Base-by-base conservation (phyloP, 108 stramenopile genomes). In the Cyclotella baltica region DNA sequence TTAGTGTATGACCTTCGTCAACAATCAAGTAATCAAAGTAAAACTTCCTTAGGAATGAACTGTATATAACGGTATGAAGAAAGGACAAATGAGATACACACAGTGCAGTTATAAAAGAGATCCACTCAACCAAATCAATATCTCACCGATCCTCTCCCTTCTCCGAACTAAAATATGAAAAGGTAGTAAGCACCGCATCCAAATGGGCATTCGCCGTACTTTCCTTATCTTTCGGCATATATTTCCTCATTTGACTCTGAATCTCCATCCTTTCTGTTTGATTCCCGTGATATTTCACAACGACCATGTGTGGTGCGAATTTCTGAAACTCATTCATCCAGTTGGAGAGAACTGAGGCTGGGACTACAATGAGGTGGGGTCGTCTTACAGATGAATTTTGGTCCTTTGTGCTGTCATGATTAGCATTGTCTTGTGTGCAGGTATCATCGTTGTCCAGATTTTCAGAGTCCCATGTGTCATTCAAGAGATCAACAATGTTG, bases 281-380 rank as follows among this genome's bases (percentile, higher is more conserved):
- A 28, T 71, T 78, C 29, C 96, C 93, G 78, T 94, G 91, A 65
- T 90, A 96, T 55, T 85, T 88, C 28, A 68, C 23, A 27, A 78
- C 77, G 25, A 43, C 90, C 80, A 94, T 73, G 16, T 87, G 64
- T 4, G 97, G 96, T 38, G 88, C 89, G 75, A 97, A 98, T 25
- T 87, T 94, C 67, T 94, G 81, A 59, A 99, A 93, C 79, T 99
- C 98, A 66, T 88, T 77, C 67, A 94, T 90, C 98, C 98, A 99
- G 83, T 99, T 99, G 47, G 93, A 85, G 20, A 99, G 70, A 23
- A 96, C 95, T 0, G 91, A 92, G 18, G 98, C 96, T 29, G 98
- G 98, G 33, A 97, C 98, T 36, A 98, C 89, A 72, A 99, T 94
- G 18, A 99, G 77, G 77, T 99, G 98, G 28, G 91, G 93, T 52